These are phyloP conservation scores for Pharus latifolius DNA, from an alignment of 176 grass and related monocot genomes.

Conservation along the genomic window DNA sequence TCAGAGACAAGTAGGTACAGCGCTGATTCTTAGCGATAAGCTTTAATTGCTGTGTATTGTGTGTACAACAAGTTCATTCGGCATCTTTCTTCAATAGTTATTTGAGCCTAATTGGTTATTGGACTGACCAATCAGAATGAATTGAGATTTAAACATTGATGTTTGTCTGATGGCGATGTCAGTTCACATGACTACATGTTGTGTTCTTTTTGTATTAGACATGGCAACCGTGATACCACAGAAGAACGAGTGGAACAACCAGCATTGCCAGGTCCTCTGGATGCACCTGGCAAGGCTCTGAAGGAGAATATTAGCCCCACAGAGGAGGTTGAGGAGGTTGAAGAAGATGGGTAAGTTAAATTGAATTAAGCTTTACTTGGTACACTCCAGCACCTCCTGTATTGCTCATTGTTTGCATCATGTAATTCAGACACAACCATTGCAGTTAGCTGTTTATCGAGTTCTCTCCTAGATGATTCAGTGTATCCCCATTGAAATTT, in stretches of 20 bases:
- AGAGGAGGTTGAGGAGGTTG: conserved; percentile 43
- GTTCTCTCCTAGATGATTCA: neutral
- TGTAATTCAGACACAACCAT: neutral
- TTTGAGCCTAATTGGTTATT: neutral
- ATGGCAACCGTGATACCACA: conserved; percentile 3
- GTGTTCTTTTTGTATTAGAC: neutral
- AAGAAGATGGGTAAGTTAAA: conserved; percentile 38
- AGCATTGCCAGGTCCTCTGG: conserved; percentile 29
- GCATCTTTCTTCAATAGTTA: too few species aligned
- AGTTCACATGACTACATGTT: neutral
- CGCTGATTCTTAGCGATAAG: neutral
- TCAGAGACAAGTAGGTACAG: neutral
- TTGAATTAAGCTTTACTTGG: neutral
- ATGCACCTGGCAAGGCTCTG: conserved; percentile 20
- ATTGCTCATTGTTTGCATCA: neutral
- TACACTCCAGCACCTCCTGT: neutral
- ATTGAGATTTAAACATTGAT: neutral
- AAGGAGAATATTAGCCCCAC: conserved; percentile 24
- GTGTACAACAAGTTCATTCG: too few species aligned
- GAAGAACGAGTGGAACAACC: neutral
- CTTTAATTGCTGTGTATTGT: neutral
- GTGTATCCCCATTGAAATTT: too few species aligned
- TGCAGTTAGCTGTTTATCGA: neutral
- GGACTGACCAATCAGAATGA: neutral
- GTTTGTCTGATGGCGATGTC: neutral